Percentiles rank a stretch among this genome's conserved stretches.
These are phyloP conservation scores for Venturiaceae sp. DNA, from an alignment of 2,329 filamentous ascomycete genomes.

Conservation along the genomic window DNA sequence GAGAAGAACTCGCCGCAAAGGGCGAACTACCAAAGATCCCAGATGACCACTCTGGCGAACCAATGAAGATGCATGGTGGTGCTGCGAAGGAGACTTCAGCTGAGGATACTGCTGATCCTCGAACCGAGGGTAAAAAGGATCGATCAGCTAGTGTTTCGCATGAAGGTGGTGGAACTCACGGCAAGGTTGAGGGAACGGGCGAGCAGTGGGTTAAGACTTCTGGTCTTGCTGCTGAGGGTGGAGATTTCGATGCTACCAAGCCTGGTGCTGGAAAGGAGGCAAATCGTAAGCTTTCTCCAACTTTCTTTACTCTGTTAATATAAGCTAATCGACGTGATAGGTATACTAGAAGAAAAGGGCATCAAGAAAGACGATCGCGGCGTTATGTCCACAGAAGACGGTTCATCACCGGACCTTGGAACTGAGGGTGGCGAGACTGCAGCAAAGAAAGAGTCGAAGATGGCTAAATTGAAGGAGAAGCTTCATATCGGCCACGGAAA, in stretches of 20 bases:
- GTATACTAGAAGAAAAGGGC: slow-evolving; percentile 45
- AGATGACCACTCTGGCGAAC: slow-evolving; percentile 18
- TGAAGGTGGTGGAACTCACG: slow-evolving; percentile 16
- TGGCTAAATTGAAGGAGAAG: slow-evolving; percentile 61
- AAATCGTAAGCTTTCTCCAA: slow-evolving; percentile 40
- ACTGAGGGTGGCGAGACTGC: slow-evolving; percentile 11
- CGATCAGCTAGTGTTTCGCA: slow-evolving; percentile 13
- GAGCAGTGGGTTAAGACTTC: slow-evolving; percentile 48
- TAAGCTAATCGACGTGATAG: slow-evolving; percentile 29
- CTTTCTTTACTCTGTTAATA: slow-evolving; percentile 17
- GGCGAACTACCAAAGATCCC: slow-evolving; percentile 12
- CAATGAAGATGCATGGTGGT: slow-evolving; percentile 16
- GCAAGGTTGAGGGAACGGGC: slow-evolving; percentile 34
- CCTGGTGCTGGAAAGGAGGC: slow-evolving; percentile 58
- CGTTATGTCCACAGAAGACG: neutral
- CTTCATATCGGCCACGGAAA: slow-evolving; percentile 38
- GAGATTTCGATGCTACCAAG: slow-evolving; percentile 51
- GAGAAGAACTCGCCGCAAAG: slow-evolving; percentile 1
- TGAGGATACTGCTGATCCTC: neutral
- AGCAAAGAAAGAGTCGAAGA: slow-evolving; percentile 19
- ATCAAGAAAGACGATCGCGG: slow-evolving; percentile 17
- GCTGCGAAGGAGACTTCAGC: neutral
- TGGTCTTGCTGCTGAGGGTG: slow-evolving; percentile 54
- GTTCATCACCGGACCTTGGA: slow-evolving; percentile 10
- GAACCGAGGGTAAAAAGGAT: slow-evolving; percentile 6